Percentiles rank a stretch among this genome's conserved stretches.
Conservation (phyloP, 2,329 filamentous ascomycete species). For the Aspergillus cejpii region DNA sequence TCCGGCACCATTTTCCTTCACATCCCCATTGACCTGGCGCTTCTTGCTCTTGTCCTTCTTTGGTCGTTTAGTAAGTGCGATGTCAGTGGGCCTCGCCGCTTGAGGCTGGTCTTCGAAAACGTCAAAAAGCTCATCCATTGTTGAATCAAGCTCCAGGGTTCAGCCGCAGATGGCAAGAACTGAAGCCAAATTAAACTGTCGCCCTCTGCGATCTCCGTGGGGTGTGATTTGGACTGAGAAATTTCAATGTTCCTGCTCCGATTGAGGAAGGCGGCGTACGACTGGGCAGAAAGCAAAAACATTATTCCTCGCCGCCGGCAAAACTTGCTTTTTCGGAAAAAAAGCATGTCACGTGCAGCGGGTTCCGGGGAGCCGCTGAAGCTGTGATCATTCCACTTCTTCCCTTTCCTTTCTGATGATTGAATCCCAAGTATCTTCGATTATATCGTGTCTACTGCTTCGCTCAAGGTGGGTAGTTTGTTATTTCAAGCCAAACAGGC, state of each 20-base stretch:
- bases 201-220: conserved; percentile 12
- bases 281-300: conserved; percentile 10
- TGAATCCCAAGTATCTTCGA: conserved; percentile 13
- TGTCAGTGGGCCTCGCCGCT: conserved; percentile 34
- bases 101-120: conserved; percentile 66
- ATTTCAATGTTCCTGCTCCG: conserved; percentile 27
- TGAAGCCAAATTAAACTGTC: conserved; percentile 9
- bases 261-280: conserved; percentile 21
- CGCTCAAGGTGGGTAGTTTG: conserved; percentile 28
- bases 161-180: conserved; percentile 13
- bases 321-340: conserved; percentile 13
- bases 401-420: conserved; percentile 16
- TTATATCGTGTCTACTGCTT: conserved; percentile 18
- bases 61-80: conserved; percentile 27
- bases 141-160: conserved; percentile 12
- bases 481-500: not conserved
- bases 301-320: conserved; percentile 10
- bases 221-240: conserved; percentile 23
- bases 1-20: conserved; percentile 49
- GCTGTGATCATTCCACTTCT: conserved; percentile 16
- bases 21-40: conserved; percentile 72
- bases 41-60: conserved; percentile 68
- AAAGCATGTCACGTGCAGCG: conserved; percentile 8
- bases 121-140: conserved; percentile 74
- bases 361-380: conserved; percentile 9